Percentiles rank a stretch among this genome's conserved stretches.
Conservation (phyloP, 441 rosid species). For the Gossypium davidsonii region DNA sequence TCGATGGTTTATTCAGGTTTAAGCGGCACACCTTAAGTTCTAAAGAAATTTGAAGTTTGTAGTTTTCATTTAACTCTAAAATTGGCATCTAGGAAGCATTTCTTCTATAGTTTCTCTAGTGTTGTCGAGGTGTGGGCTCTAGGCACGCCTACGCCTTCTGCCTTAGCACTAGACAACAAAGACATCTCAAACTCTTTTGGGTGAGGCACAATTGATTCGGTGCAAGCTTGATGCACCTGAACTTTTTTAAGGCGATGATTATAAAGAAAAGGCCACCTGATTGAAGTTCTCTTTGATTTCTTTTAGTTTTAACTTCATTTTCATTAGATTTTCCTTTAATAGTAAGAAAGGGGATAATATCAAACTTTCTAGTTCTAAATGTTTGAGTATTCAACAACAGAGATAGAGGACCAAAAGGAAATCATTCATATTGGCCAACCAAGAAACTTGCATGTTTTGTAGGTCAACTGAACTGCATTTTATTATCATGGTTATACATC, state of each 20-base stretch:
- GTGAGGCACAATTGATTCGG: neutral
- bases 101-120: too few species aligned
- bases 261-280: neutral
- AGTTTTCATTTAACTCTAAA: neutral
- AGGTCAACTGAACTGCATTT: neutral
- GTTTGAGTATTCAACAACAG: neutral
- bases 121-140: too few species aligned
- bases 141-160: too few species aligned
- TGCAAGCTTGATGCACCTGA: neutral
- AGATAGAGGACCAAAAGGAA: neutral
- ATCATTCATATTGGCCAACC: neutral
- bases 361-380: neutral
- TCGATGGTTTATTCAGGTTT: neutral
- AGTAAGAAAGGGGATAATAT: too few species aligned
- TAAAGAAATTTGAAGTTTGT: neutral
- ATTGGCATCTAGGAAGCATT: too few species aligned
- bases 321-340: too few species aligned
- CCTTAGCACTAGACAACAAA: neutral
- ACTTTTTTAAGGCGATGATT: neutral
- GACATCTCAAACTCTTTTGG: neutral
- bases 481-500: neutral
- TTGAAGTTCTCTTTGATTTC: neutral
- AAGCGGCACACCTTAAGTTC: neutral
- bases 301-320: too few species aligned
- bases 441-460: neutral